Evolutionary conservation across 805 yeast species (phyloP).

Genomic region (Hanseniaspora taiwanica): DNA sequence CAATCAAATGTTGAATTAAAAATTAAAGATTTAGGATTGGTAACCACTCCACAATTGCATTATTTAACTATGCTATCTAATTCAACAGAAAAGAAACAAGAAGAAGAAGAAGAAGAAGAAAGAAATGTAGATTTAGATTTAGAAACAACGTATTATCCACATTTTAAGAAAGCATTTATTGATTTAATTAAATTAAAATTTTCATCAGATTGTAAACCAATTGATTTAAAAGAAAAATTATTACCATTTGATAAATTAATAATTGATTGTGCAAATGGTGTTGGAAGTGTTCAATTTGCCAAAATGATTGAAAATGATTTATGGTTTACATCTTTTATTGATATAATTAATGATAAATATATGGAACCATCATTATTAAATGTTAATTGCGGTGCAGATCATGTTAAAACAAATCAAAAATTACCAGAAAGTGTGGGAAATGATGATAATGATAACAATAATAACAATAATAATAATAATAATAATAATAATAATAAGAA

Average conservation of each 20-base stretch:
- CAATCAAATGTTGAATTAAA: conserved; percentile 37
- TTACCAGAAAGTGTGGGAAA: conserved; percentile 51
- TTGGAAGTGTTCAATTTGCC: conserved; percentile 68
- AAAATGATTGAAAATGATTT: conserved; percentile 28
- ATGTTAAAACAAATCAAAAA: conserved; percentile 76
- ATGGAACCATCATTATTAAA: conserved; percentile 48
- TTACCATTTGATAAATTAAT: conserved; percentile 30
- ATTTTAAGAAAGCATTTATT: conserved; percentile 26
- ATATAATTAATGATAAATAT: conserved; percentile 43
- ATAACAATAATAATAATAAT: not conserved
- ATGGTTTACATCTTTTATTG: conserved; percentile 27
- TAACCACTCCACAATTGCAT: conserved; percentile 93
- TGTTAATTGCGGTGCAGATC: conserved; percentile 87
- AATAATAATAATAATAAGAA: conserved; percentile 23
- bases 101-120: conserved; percentile 51
- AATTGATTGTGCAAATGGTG: conserved; percentile 94
- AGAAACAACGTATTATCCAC: conserved; percentile 1
- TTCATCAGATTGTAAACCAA: conserved; percentile 27
- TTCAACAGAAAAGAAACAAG: conserved; percentile 29
- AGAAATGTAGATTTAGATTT: conserved; percentile 46
- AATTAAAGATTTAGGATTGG: conserved; percentile 42
- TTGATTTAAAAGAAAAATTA: no score
- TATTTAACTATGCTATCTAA: conserved; percentile 66
- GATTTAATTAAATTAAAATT: conserved; percentile 1
- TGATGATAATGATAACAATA: no score